Evolutionary conservation across 2,329 filamentous ascomycete genomes (phyloP).

Genomic region (Fusarium annulatum): DNA sequence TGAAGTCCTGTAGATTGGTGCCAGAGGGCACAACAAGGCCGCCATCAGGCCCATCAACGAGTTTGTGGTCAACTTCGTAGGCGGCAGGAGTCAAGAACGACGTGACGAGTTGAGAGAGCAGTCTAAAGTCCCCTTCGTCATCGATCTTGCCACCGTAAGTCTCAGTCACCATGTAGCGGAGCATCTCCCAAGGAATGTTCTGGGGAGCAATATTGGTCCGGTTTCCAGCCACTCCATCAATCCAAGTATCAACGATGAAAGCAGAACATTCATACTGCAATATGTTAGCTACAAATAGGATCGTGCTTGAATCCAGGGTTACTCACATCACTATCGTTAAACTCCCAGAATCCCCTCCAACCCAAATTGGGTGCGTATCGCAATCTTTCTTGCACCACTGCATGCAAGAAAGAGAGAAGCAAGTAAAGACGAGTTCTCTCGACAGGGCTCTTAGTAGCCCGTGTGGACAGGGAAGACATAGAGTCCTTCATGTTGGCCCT

Average conservation of each 20-base stretch:
- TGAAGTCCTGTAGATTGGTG: conserved; percentile 87
- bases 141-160: conserved; percentile 99
- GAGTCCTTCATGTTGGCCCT: conserved; percentile 99
- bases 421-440: conserved; percentile 92
- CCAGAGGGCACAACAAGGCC: conserved; percentile 80
- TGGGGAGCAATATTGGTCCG: conserved; percentile 92
- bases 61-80: conserved; percentile 91
- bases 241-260: conserved; percentile 95
- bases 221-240: conserved; percentile 82
- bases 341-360: conserved; percentile 99
- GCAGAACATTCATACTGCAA: conserved; percentile 93
- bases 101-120: conserved; percentile 78
- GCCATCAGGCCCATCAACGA: conserved; percentile 76
- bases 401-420: conserved; percentile 92
- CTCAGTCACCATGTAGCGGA: conserved; percentile 88
- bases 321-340: conserved; percentile 98
- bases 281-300: background rate
- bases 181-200: conserved; percentile 97
- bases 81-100: conserved; percentile 86
- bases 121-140: conserved; percentile 83
- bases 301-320: background rate
- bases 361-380: conserved; percentile 93
- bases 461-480: conserved; percentile 80
- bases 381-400: conserved; percentile 92
- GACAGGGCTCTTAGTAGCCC: conserved; percentile 83